Base-by-base conservation (phyloP, 148 eudicot genomes). In the Silene conica region DNA sequence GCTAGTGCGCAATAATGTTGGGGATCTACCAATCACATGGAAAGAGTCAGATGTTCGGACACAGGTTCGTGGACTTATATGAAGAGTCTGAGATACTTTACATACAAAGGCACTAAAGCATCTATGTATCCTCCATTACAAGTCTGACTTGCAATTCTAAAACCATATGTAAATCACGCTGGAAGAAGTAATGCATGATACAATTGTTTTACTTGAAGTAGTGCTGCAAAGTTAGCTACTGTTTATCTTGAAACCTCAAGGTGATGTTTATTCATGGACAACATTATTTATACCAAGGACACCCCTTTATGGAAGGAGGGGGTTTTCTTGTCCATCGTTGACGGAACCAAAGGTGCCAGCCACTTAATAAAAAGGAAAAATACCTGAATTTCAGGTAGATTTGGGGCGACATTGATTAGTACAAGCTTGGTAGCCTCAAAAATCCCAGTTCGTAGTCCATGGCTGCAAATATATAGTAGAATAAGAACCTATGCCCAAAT, bases 401-500 rank as follows among this genome's bases (percentile, higher is more conserved):
- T 81, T 48, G 98, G 98, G 71, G 96, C 93, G 79, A 95, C 73
- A 75, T 92, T 90, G 63, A 92, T 76, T 74, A 95, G 71, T 28
- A 90, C 84, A 68, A 92, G 89, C 78, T 86, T 95, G 75, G 85
- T 86, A 62, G 97, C 98, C 88, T 95, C 98, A 80, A 80, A 90
- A 50, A 88, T 86, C 76, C 98, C 98, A 82, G 98, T 95, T 66
- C 98, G 85, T 78, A 95, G 83, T 58, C 98, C 97, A 84, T 95
- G 98, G 83, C 98, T 95, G 87, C 77, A 87, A 80, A 59, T 60
- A 45, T 16, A 56, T 38, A 68, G 71, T 38, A 68, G n/a, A 71
- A 58, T 67, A 38, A 74, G 74, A n/a, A 21, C 20, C 41, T 43
- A 74, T n/a, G 52, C 19, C 21, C 12, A 74, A 70, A 41, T 28